A percentile compares a stretch with the other conserved stretches of the same genome.
phyloP scores from a whole-genome alignment of 108 stramenopile species.

The Nannochloropsis salina region DNA sequence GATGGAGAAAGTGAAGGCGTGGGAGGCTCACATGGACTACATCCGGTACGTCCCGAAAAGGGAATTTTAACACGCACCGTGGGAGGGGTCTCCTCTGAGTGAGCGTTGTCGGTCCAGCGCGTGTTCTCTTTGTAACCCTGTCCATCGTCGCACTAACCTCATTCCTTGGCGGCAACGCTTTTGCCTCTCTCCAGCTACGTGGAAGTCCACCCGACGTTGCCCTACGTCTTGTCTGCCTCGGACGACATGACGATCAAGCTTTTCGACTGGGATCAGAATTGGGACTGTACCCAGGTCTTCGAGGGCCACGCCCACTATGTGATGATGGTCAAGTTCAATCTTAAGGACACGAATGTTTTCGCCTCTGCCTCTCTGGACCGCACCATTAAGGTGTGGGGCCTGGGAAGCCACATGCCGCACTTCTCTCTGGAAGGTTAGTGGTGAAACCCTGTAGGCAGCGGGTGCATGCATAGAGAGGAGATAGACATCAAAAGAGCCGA shows the following conservation, averaged over 20 bases:
- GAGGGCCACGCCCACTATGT: conserved; percentile 99
- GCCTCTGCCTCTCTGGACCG: conserved; percentile 93
- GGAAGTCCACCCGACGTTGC: conserved; percentile 92
- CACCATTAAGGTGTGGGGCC: conserved; percentile 91
- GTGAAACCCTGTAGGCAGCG: not conserved
- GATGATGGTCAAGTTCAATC: conserved; percentile 98
- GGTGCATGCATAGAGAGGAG: not conserved
- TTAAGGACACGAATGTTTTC: conserved; percentile 98
- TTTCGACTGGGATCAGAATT: conserved; percentile 94
- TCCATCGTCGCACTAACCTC: not conserved
- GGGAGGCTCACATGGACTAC: conserved; percentile 97
- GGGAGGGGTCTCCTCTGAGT: too few relatives aligned
- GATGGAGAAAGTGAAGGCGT: conserved; percentile 91
- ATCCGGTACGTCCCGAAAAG: conserved; percentile 68
- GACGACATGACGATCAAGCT: conserved; percentile 99
- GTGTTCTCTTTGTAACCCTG: too few relatives aligned
- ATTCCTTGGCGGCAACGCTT: not conserved
- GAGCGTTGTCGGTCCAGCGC: too few relatives aligned
- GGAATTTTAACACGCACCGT: not conserved
- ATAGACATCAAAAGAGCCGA: not conserved
- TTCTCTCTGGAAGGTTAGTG: conserved; percentile 82
- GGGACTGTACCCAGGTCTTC: conserved; percentile 84
- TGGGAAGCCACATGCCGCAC: conserved; percentile 77
- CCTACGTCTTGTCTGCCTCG: conserved; percentile 74
- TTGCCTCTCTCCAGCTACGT: conserved; percentile 47